Evolutionary conservation across 2,329 filamentous ascomycete species (phyloP), one percentile per base, ranked within the genome.

Genomic region (Colletotrichum zoysiae): DNA sequence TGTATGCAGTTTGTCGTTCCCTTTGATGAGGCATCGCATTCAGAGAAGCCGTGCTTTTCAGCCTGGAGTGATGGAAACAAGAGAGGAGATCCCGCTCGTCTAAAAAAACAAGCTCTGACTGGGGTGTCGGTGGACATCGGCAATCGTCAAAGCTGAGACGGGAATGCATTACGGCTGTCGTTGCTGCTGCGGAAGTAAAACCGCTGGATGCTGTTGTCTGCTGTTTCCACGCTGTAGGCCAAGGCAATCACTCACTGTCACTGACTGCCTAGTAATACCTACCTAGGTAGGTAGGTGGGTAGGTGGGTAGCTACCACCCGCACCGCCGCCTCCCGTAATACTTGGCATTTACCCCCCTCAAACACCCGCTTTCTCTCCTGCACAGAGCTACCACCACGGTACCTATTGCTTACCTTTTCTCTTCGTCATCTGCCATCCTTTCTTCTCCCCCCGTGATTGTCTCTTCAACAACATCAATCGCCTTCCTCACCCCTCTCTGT

Each of bases 131-230:
- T 55, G 60, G 59, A 55, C 53, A 33, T 69, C 46, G 65, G 65
- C 55, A 71, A 60, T 60, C 70, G 46, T 69, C 65, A 71, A 69
- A 71, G 70, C 70, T 69, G 65, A 71, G 65, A 71, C 69, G 53
- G 69, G 35, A 18, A 18, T n/a, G 44, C 44, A 26, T 26, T 40
- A 42, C 48, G 44, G 7, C n/a, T 42, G 38, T n/a, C 16, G 35
- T 7, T 51, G 46, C 44, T 48, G 4, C 44, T 46, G 44, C 46
- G 9, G 44, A n/a, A 46, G 44, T 20, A 30, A 38, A 50, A 11
- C 16, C 35, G 11, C 30, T 14, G 44, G 30, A 11, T 50, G 33
- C 60, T n/a, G 48, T 16, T 46, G 44, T 46, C 20, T n/a, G 7
- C n/a, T 23, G 33, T 23, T 63, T 53, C 60, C 46, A 30, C 23